Base-by-base conservation (phyloP, 345 rosid genomes). In the Eucalyptus caleyi region DNA sequence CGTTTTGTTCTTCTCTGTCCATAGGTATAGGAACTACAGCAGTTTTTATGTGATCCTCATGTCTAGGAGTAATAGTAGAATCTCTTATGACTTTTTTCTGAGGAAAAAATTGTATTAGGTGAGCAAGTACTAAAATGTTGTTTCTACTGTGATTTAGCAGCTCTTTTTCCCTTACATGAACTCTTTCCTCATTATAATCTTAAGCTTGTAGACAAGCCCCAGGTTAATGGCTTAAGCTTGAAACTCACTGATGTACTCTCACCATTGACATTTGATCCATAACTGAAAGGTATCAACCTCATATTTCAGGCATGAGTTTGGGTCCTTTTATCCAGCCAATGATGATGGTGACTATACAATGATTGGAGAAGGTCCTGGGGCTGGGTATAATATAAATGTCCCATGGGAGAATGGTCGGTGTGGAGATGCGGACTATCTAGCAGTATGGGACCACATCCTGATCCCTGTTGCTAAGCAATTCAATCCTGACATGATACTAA, bases 1-100 rank as follows among this genome's bases (percentile, higher is more conserved):
- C 59, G 99, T 97, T 59, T 89, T 98, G 51, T 96, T 98, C 95
- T 97, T 97, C 95, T 98, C 99, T 89, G 99, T 98, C 88, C 99
- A 98, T 91, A 98, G 99, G 99, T 96, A 94, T 82, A 26, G 53
- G 77, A 54, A 88, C 80, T 54, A 6, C 15, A 12, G 11, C 49
- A 12, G 45, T 72, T 81, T 81, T 5, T 81, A 59, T 18, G 89
- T 8, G 83, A 11, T 37, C 47, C 27, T 77, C 45, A 77, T 37
- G 27, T 37, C 83, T 77, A 77, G 83, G 27, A 77, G 8, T 37
- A 77, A 37, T 77, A 37, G 45, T 44, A 77, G 2, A 72, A 19
- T 77, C 27, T 77, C 11, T 65, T 65, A n/a, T 16, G 21, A 65
- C 37, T 65, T 65, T 65, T 65, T n/a, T 65, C 69, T 62, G 77